Base-by-base conservation (phyloP, 768 basidiomycete species). In the Agaricus sinodeliciosus region DNA sequence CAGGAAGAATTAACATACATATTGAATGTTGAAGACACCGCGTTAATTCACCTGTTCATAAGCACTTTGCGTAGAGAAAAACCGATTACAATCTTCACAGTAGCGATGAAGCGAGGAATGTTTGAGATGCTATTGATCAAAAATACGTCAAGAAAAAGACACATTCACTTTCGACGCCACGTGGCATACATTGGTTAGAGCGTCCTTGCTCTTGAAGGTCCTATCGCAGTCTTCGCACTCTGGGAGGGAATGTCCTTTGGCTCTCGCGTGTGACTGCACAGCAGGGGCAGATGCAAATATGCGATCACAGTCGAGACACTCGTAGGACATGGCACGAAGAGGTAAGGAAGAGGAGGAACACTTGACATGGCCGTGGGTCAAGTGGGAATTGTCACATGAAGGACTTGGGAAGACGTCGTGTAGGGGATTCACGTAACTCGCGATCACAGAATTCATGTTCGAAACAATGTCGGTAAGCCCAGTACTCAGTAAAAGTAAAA, bases 251-350 rank as follows among this genome's bases (percentile, higher is more conserved):
- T 54, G 52, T 2, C 45, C 52, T 42, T 54, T 54, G 34, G 52
- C 52, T 36, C 52, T 54, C 18, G 45, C 47, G 16, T 54, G 52
- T 28, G 52, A 54, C 52, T 48, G 52, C 43, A 45, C 44, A 15
- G 15, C 52, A 13, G 11, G 39, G 15, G 8, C 39, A 15, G 45
- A 11, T 18, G 39, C 25, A 35, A 42, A 54, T 18, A 34, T 48
- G 40, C 52, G 52, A 35, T 47, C 9, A 35, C 52, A 54, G 34
- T 48, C 52, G 26, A 54, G 52, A 39, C 52, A 54, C 18, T 47
- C 39, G 16, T 54, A 54, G 39, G 46, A n/a, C 52, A 54, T 54
- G 4, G 11, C 41, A 46, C 27, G 7, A 19, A 13, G 16, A 35
- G 19, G 12, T 9, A 35, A 53, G 39, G 9, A 12, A 9, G 19